phyloP scores from a whole-genome alignment of 2,329 filamentous ascomycete species.

The Colletotrichum tabaci region DNA sequence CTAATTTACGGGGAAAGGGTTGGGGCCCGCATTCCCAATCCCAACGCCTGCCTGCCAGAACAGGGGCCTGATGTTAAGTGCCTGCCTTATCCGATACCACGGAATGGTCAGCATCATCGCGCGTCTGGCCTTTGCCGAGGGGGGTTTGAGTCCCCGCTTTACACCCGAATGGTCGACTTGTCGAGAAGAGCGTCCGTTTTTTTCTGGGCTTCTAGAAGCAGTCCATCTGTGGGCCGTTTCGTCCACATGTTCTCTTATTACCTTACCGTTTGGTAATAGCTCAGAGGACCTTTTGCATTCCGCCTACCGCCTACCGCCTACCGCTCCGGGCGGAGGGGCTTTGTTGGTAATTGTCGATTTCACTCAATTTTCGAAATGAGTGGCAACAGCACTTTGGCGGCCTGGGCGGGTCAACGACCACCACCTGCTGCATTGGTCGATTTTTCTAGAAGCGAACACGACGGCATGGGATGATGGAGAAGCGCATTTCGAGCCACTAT shows the following conservation, averaged over 20 bases:
- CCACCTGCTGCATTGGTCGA: slow-evolving; percentile 36
- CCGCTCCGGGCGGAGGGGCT: slow-evolving; percentile 19
- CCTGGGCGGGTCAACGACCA: slow-evolving; percentile 16
- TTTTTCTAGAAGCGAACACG: slow-evolving; percentile 29
- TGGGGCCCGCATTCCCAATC: slow-evolving; percentile 34
- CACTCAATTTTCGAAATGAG: slow-evolving; percentile 17
- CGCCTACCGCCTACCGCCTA: slow-evolving; percentile 35
- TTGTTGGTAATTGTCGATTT: slow-evolving; percentile 22
- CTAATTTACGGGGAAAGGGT: slow-evolving; percentile 35
- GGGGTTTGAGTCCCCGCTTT: slow-evolving; percentile 18
- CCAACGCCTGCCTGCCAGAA: not conserved
- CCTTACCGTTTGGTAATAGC: slow-evolving; percentile 44
- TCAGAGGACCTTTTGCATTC: slow-evolving; percentile 30
- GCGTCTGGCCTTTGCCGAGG: slow-evolving; percentile 20
- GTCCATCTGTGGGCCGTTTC: slow-evolving; percentile 29
- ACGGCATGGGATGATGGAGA: not conserved
- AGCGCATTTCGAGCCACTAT: not conserved
- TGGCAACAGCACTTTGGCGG: slow-evolving; percentile 2
- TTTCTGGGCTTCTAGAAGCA: slow-evolving; percentile 40
- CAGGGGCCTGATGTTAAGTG: slow-evolving; percentile 33
- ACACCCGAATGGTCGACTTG: slow-evolving; percentile 24
- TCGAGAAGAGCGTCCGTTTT: slow-evolving; percentile 16
- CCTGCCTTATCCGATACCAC: slow-evolving; percentile 42
- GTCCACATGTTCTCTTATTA: slow-evolving; percentile 26
- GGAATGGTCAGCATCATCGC: slow-evolving; percentile 43